Evolutionary conservation across 2,329 filamentous ascomycete genomes (phyloP).

Genomic region (Westerdykella ornata): DNA sequence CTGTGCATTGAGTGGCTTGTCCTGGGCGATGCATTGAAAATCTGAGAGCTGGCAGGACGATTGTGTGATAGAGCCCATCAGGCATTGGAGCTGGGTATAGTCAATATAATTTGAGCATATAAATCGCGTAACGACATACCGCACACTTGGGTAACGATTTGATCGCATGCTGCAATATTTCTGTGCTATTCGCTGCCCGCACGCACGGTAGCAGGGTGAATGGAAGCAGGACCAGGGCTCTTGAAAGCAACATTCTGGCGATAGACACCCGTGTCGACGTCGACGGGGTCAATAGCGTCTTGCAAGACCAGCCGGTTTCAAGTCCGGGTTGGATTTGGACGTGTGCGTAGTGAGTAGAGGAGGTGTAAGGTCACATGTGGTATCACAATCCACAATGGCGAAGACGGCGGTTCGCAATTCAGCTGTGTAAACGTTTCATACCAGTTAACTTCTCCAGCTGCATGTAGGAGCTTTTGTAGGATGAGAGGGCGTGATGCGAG

Average conservation of each 20-base stretch:
- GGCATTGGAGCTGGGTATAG: slow-evolving; percentile 16
- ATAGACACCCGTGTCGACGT: background rate
- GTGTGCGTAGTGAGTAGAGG: too few species aligned
- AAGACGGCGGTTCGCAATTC: too few species aligned
- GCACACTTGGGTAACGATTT: background rate
- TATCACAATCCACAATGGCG: too few species aligned
- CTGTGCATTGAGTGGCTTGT: slow-evolving; percentile 11
- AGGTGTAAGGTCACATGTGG: too few species aligned
- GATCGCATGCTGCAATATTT: background rate
- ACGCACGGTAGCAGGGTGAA: background rate
- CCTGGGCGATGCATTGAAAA: slow-evolving; percentile 18
- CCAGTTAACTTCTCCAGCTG: too few species aligned
- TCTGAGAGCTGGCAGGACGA: slow-evolving; percentile 23
- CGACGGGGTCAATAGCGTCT: too few species aligned
- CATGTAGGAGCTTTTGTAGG: too few species aligned
- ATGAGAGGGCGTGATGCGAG: too few species aligned
- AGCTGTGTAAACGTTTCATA: too few species aligned
- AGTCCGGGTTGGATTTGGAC: too few species aligned
- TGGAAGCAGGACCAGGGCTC: background rate
- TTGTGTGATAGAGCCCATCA: slow-evolving; percentile 12
- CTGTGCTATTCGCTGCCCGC: background rate
- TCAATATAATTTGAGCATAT: slow-evolving; percentile 1
- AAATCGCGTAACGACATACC: background rate
- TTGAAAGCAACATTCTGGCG: background rate
- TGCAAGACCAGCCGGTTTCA: too few species aligned